Evolutionary conservation across 1,284 basidiomycete genomes (phyloP), one percentile per base, ranked within the genome.

Genomic region (Phylloporus sp.): DNA sequence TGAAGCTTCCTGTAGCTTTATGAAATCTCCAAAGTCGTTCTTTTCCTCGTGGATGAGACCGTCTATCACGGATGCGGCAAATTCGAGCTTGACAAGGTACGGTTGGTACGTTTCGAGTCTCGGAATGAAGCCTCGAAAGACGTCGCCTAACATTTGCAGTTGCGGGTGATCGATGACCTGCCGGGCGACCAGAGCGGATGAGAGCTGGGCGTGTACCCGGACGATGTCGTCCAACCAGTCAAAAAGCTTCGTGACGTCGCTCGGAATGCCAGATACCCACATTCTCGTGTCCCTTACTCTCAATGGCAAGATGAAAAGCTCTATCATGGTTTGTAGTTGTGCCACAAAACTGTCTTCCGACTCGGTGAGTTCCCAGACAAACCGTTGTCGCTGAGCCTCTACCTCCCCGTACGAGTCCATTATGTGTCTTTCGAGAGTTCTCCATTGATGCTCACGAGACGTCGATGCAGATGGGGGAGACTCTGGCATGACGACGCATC

Each of bases 171-270:
- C 82, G 62, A 80, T 74, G 66, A 84, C 77, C 62, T 83, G 83
- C 47, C 84, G 80, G 7, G 82, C 75, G 32, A 85, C 82, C 62
- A 94, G 78, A 0, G 86, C 80, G 2, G 84, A 81, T 8, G 85
- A 83, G 32, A 96, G 82, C 67, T 90, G 86, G 4, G 83, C 80
- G 71, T 97, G 95, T 1, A 95, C 82, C 67, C 91, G 89, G 19
- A 91, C 83, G 68, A 97, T 94, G 71, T 94, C 92, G 73, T 96
- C 94, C 60, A 96, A 82, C 88, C 92, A 93, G 77, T 95, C 94
- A 70, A 97, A 90, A 37, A 96, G 83, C 23, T 89, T 86, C 7
- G 89, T 85, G 12, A 94, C 84, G 41, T 88, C 85, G 1, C 82
- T 70, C 0, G 94, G 94, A 25, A 97, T 85, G 23, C 94, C 95